A percentile compares a stretch with the other conserved stretches of the same genome.
phyloP scores from a whole-genome alignment of 164 flowering plant genomes.

The Paratinospora sagittata region DNA sequence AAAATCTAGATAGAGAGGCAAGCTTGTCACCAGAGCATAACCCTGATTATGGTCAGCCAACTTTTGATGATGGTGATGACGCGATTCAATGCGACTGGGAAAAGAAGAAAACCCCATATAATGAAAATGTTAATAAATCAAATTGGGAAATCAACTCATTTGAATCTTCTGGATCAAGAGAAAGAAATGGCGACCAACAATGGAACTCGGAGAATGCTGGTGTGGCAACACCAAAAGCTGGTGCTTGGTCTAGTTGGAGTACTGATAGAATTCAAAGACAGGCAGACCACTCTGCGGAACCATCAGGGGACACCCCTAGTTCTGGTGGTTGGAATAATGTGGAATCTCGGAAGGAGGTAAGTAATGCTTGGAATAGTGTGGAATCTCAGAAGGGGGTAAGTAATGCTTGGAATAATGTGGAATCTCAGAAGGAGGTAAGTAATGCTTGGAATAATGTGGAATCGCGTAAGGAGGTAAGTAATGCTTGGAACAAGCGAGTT shows the following conservation, averaged over 20 bases:
- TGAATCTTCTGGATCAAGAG: constrained; percentile 17
- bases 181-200: constrained; percentile 12
- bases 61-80: constrained; percentile 55
- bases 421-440: too few species aligned
- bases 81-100: constrained; percentile 16
- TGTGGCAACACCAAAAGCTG: constrained; percentile 11
- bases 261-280: constrained; percentile 13
- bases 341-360: constrained; percentile 1
- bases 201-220: constrained; percentile 6
- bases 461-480: not conserved
- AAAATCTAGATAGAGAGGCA: constrained; percentile 33
- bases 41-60: constrained; percentile 33
- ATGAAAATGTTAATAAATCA: constrained; percentile 14
- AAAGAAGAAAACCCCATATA: constrained; percentile 11
- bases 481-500: too few species aligned
- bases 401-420: too few species aligned
- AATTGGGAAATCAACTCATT: constrained; percentile 31
- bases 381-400: too few species aligned
- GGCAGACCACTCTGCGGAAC: not conserved
- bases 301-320: constrained; percentile 3
- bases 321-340: constrained; percentile 6
- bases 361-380: constrained; percentile 1
- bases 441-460: constrained; percentile 4
- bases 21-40: constrained; percentile 45
- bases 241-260: constrained; percentile 27